phyloP scores from a whole-genome alignment of 345 rosid genomes.

The Microthlaspi erraticum region DNA sequence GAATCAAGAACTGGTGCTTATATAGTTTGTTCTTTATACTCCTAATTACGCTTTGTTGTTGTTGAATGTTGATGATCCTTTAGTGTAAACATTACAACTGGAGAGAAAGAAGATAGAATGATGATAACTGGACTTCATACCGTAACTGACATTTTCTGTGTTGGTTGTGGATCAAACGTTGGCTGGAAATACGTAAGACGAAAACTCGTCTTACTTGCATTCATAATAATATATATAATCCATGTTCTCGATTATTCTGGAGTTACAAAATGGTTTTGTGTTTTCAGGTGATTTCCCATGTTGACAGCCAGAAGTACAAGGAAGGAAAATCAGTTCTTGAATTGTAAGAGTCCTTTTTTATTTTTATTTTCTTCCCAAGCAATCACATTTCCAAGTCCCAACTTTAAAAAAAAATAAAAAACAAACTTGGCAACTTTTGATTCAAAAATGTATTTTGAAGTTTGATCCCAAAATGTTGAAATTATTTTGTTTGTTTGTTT shows the following conservation, averaged over 20 bases:
- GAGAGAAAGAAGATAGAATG: constrained; percentile 68
- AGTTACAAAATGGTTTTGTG: constrained; percentile 5
- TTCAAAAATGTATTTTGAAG: neutral
- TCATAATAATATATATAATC: neutral
- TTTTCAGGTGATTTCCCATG: constrained; percentile 73
- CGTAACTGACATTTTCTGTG: constrained; percentile 88
- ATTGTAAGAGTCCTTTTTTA: constrained; percentile 56
- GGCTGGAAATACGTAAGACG: constrained; percentile 98
- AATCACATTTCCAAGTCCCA: constrained; percentile 6
- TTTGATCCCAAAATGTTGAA: constrained; percentile 8
- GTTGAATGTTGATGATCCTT: neutral
- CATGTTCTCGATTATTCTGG: neutral
- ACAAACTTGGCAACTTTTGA: neutral
- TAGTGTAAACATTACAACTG: constrained; percentile 72
- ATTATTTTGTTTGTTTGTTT: constrained; percentile 9
- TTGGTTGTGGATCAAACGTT: constrained; percentile 92
- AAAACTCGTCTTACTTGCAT: too few species aligned
- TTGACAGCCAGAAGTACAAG: constrained; percentile 80
- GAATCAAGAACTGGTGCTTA: neutral
- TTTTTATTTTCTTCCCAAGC: neutral
- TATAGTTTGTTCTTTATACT: neutral
- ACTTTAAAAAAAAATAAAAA: neutral
- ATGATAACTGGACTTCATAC: constrained; percentile 86
- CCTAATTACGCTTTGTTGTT: neutral
- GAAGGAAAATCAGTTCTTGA: constrained; percentile 94